A percentile compares a stretch with the other conserved stretches of the same genome.
Conservation (phyloP, 176 grass and related monocot genomes). For the Carex parvula region DNA sequence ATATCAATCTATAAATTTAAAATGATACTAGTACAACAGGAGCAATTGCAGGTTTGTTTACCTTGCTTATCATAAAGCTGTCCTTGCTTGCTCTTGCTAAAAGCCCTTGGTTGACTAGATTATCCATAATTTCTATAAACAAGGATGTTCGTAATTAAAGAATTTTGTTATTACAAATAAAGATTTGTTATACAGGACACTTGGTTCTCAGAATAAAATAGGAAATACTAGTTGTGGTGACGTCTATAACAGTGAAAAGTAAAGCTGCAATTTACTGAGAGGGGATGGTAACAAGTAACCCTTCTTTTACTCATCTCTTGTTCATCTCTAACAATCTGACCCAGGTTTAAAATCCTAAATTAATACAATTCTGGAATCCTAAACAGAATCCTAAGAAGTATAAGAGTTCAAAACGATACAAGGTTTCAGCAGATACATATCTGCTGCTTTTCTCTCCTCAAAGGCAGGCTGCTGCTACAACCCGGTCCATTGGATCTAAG, state of each 20-base stretch:
- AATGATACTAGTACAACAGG: background rate
- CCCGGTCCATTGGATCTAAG: background rate
- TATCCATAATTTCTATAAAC: constrained; percentile 77
- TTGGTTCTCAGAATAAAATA: background rate
- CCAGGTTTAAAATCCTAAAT: background rate
- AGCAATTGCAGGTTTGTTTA: constrained; percentile 24
- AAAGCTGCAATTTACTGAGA: background rate
- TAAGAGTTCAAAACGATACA: background rate
- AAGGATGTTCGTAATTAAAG: constrained; percentile 2
- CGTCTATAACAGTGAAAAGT: no score
- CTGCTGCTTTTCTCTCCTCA: background rate
- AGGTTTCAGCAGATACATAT: background rate
- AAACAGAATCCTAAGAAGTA: background rate
- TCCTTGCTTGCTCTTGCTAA: constrained; percentile 67
- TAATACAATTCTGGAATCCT: background rate
- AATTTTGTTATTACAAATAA: background rate
- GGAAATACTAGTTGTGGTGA: no score
- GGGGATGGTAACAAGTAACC: background rate
- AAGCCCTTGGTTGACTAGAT: constrained; percentile 67
- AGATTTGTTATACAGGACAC: background rate
- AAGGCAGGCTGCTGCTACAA: background rate
- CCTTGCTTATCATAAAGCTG: constrained; percentile 74
- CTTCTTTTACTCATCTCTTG: background rate
- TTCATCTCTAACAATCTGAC: no score
- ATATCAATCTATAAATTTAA: background rate